phyloP scores from a whole-genome alignment of 2,329 filamentous ascomycete genomes.

The Aspergillus sp. region DNA sequence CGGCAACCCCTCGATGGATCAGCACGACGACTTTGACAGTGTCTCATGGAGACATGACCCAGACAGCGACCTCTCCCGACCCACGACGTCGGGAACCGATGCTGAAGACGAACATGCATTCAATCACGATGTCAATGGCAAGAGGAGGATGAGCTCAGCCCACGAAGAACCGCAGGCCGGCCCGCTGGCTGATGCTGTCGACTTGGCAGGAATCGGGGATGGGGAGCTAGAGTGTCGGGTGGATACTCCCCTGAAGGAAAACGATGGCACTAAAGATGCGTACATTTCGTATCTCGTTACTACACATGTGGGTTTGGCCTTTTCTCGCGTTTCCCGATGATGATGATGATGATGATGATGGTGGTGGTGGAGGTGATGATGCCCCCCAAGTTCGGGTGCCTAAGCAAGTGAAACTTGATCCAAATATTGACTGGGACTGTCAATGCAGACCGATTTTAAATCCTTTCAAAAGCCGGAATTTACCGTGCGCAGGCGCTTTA shows the following conservation, averaged over 20 bases:
- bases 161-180: slow-evolving; percentile 46
- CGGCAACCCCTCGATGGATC: slow-evolving; percentile 35
- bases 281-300: slow-evolving; percentile 95
- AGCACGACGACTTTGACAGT: slow-evolving; percentile 70
- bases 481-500: slow-evolving; percentile 83
- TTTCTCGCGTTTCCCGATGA: slow-evolving; percentile 7
- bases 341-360: not conserved
- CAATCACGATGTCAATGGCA: slow-evolving; percentile 42
- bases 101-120: slow-evolving; percentile 29
- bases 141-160: slow-evolving; percentile 43
- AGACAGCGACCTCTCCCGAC: slow-evolving; percentile 42
- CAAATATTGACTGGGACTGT: slow-evolving; percentile 9
- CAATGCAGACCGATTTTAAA: slow-evolving; percentile 79
- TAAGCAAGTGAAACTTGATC: slow-evolving; percentile 4
- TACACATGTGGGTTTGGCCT: slow-evolving; percentile 62
- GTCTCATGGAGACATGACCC: slow-evolving; percentile 70
- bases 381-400: slow-evolving; percentile 5
- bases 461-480: slow-evolving; percentile 82
- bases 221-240: slow-evolving; percentile 83
- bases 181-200: slow-evolving; percentile 49
- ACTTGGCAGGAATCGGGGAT: slow-evolving; percentile 61
- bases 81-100: slow-evolving; percentile 38
- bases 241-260: slow-evolving; percentile 82
- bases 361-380: not conserved
- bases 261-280: slow-evolving; percentile 91